These are phyloP conservation scores for Claviceps sp. DNA, from an alignment of 2,329 filamentous ascomycete genomes.

Conservation along the genomic window DNA sequence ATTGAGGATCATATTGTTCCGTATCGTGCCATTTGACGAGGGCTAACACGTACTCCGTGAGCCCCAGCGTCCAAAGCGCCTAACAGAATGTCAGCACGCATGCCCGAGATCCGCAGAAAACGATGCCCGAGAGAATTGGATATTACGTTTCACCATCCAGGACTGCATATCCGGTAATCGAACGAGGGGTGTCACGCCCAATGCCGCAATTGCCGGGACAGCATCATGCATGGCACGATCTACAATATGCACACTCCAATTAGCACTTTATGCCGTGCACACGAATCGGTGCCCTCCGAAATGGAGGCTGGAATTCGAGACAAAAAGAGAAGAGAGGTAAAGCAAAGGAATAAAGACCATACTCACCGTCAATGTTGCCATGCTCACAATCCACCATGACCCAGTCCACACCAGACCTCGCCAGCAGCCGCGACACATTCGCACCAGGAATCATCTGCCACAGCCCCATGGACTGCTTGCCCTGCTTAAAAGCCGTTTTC, in stretches of 20 bases:
- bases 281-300: background rate
- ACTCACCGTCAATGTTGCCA: conserved; percentile 33
- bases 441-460: conserved; percentile 52
- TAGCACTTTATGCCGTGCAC: background rate
- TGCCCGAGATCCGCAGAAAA: too few relatives aligned
- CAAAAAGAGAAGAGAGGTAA: background rate
- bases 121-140: background rate
- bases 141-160: conserved; percentile 32
- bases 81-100: conserved; percentile 6
- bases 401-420: conserved; percentile 51
- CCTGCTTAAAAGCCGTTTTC: conserved; percentile 33
- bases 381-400: conserved; percentile 47
- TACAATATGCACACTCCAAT: conserved; percentile 6
- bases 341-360: background rate
- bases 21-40: background rate
- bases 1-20: background rate
- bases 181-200: conserved; percentile 29
- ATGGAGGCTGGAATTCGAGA: too few relatives aligned
- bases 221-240: conserved; percentile 39
- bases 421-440: conserved; percentile 45
- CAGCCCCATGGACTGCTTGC: conserved; percentile 37
- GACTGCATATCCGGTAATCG: conserved; percentile 39
- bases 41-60: conserved; percentile 28
- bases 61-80: conserved; percentile 37
- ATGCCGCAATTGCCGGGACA: conserved; percentile 35